A percentile compares a stretch with the other conserved stretches of the same genome.
These are phyloP conservation scores for Ogataea ramenticola DNA, from an alignment of 805 yeast species.

Conservation along the genomic window DNA sequence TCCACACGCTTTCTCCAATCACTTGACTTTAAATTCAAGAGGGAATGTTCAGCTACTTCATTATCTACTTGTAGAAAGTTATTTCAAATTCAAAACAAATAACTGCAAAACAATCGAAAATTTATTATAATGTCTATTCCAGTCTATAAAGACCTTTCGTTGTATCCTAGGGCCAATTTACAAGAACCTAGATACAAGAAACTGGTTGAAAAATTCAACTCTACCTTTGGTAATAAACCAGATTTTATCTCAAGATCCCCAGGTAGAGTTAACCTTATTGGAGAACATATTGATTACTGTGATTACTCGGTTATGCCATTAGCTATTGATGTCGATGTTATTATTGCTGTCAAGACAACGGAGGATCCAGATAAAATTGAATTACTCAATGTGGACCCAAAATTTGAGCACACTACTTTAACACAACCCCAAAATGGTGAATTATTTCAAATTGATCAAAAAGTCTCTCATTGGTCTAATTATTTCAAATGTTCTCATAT, in stretches of 20 bases:
- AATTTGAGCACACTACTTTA: conserved; percentile 29
- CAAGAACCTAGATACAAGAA: conserved; percentile 24
- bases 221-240: conserved; percentile 30
- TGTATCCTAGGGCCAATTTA: conserved; percentile 25
- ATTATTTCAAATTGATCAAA: conserved; percentile 39
- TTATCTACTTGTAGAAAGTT: too few relatives aligned
- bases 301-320: conserved; percentile 63
- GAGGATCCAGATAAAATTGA: conserved; percentile 9
- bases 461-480: conserved; percentile 53
- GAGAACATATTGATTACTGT: conserved; percentile 70
- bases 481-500: conserved; percentile 60
- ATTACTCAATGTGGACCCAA: conserved; percentile 27
- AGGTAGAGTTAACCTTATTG: conserved; percentile 70
- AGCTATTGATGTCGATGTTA: conserved; percentile 61
- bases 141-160: conserved; percentile 25
- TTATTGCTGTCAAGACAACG: conserved; percentile 39
- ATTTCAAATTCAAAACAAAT: too few relatives aligned
- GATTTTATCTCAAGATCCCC: conserved; percentile 56
- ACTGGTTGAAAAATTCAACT: conserved; percentile 10
- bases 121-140: conserved; percentile 27
- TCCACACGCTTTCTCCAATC: too few relatives aligned
- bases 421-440: conserved; percentile 34
- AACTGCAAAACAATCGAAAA: too few relatives aligned
- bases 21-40: too few relatives aligned
- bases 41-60: too few relatives aligned